A percentile compares a stretch with the other conserved stretches of the same genome.
phyloP scores from a whole-genome alignment of 2,329 filamentous ascomycete species.

The Penicillium paneum region DNA sequence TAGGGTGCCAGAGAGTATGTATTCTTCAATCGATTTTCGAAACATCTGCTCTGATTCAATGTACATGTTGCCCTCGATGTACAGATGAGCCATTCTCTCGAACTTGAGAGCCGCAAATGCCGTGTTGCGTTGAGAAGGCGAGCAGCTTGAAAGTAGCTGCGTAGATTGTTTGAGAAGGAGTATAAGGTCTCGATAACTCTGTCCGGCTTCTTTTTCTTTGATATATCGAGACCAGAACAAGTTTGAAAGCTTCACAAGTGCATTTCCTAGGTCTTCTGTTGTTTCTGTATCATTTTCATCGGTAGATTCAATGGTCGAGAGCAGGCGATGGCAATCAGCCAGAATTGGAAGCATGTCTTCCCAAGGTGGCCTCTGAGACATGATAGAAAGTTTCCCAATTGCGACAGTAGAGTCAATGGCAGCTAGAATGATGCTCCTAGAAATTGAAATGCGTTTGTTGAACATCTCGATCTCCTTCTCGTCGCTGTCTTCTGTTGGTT shows the following conservation, averaged over 20 bases:
- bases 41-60: constrained; percentile 39
- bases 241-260: constrained; percentile 45
- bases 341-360: constrained; percentile 36
- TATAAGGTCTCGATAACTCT: constrained; percentile 35
- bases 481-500: constrained; percentile 27
- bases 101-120: constrained; percentile 45
- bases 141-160: constrained; percentile 35
- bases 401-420: constrained; percentile 42
- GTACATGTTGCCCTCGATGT: constrained; percentile 37
- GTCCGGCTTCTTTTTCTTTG: constrained; percentile 39
- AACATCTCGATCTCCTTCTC: constrained; percentile 32
- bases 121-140: constrained; percentile 32
- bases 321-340: constrained; percentile 37
- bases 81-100: constrained; percentile 44
- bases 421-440: constrained; percentile 39
- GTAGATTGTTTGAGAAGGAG: constrained; percentile 43
- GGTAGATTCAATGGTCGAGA: constrained; percentile 27
- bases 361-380: constrained; percentile 39
- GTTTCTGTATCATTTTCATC: constrained; percentile 13
- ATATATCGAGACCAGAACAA: constrained; percentile 48
- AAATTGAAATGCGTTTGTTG: constrained; percentile 30
- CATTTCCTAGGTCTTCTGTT: constrained; percentile 25
- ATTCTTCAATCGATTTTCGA: constrained; percentile 39
- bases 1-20: constrained; percentile 40
- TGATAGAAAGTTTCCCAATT: constrained; percentile 39